Evolutionary conservation across 164 flowering plant genomes (phyloP), one percentile per base, ranked within the genome.

Genomic region (Liquidambar formosana): DNA sequence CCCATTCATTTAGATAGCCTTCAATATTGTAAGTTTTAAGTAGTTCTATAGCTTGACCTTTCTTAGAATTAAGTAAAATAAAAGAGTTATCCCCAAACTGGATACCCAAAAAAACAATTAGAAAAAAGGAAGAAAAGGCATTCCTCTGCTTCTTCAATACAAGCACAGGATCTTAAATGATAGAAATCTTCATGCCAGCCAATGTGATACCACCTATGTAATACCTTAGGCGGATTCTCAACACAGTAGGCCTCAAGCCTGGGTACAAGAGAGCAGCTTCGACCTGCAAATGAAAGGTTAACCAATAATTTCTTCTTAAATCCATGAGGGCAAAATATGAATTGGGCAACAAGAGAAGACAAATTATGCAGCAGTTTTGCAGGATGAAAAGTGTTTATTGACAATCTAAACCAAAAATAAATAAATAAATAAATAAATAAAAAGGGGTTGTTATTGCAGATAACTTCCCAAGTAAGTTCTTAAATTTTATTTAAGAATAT

Each of bases 231-330:
- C 94, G 96, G 74, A 91, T 86, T 71, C 97, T 89, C 76, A 83
- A 74, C 51, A 93, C 94, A 70, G 99, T 96, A 52, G 92, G 98
- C 57, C 96, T 90, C 88, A 83, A 28, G 25, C 98, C 98, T 44
- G 99, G 96, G 79, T 95, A 95, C 63, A 95, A 63, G 58, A 91
- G 74, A 71, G 99, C 98, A 75, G 94, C 97, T 77, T 91, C 97
- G 80, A 93, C 83, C 99, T 95, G 87, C 57, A 79, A 79, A 68
- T 52, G 44, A 33, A 71, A n/a, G 8, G 15, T 38, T 56, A 49
- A 44, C 8, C 11, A 33, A 16, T 33, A 54, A 47, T 43, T 54
- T 53, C 58, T 8, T 41, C 45, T 19, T 14, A 60, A 46, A 52
- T 61, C 21, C 23, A 33, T 41, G 15, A 74, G 51, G 22, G 15